Conservation (phyloP, 345 rosid species). For the Draba incana region DNA sequence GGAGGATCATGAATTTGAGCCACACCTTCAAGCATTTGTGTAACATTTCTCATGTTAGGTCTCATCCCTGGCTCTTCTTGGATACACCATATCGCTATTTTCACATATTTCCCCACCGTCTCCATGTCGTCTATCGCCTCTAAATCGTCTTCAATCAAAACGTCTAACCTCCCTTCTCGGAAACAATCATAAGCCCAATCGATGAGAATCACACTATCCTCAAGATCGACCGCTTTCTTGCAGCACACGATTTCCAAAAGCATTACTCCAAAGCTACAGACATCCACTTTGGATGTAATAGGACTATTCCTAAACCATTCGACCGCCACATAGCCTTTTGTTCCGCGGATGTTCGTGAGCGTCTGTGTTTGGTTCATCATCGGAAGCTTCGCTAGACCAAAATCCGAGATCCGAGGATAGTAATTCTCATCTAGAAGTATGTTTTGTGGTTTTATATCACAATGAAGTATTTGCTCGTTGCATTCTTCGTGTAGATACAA, state of each 20-base stretch:
- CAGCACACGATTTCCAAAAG: slow-evolving; percentile 44
- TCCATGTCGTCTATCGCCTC: slow-evolving; percentile 46
- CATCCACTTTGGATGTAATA: slow-evolving; percentile 43
- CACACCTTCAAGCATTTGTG: slow-evolving; percentile 50
- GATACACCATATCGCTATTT: slow-evolving; percentile 64
- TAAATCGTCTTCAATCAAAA: slow-evolving; percentile 43
- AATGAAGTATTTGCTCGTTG: slow-evolving; percentile 50
- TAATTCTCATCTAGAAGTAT: slow-evolving; percentile 45
- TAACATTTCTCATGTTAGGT: slow-evolving; percentile 52
- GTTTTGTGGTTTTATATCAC: slow-evolving; percentile 59
- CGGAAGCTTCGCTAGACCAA: slow-evolving; percentile 51
- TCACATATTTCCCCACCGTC: slow-evolving; percentile 48
- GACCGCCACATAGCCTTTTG: slow-evolving; percentile 50
- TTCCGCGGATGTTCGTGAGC: slow-evolving; percentile 46
- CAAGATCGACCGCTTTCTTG: slow-evolving; percentile 38
- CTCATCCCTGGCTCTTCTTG: slow-evolving; percentile 54
- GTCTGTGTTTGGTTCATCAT: slow-evolving; percentile 48
- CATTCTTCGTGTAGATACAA: slow-evolving; percentile 58
- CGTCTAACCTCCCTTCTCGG: slow-evolving; percentile 28
- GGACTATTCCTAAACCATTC: slow-evolving; percentile 55
- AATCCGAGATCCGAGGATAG: slow-evolving; percentile 47
- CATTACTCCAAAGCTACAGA: slow-evolving; percentile 46
- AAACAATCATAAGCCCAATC: slow-evolving; percentile 61
- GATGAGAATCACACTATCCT: slow-evolving; percentile 23
- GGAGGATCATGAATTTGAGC: slow-evolving; percentile 43